Percentiles rank a stretch among this genome's conserved stretches.
These are phyloP conservation scores for Entonaema liquescens DNA, from an alignment of 495 filamentous ascomycete species.

Conservation along the genomic window DNA sequence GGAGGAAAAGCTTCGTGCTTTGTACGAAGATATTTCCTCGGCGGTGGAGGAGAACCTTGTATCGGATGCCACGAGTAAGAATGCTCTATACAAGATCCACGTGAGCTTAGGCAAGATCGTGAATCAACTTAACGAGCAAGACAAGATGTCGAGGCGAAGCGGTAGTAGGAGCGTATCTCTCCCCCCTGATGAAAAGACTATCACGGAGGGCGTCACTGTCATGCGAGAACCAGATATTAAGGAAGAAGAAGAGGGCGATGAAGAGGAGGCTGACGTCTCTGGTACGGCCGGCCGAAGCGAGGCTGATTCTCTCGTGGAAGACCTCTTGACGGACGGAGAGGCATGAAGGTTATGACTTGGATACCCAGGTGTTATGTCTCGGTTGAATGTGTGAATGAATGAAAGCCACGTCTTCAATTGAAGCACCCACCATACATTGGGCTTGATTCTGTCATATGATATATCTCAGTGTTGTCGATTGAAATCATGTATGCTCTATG, in stretches of 20 bases:
- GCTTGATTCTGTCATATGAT: no score
- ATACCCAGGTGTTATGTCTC: conserved; percentile 11
- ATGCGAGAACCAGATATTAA: conserved; percentile 47
- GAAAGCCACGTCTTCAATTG: conserved; percentile 9
- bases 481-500: not conserved
- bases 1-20: conserved; percentile 56
- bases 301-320: conserved; percentile 50
- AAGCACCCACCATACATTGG: not conserved
- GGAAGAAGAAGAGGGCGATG: conserved; percentile 50
- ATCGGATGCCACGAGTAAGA: conserved; percentile 73
- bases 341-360: conserved; percentile 21
- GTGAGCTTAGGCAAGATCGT: conserved; percentile 69
- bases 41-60: conserved; percentile 77
- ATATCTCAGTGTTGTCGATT: not conserved
- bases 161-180: conserved; percentile 48
- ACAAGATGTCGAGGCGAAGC: conserved; percentile 47
- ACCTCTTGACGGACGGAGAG: conserved; percentile 58
- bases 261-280: conserved; percentile 37
- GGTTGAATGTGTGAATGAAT: conserved; percentile 19
- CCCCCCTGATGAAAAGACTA: conserved; percentile 39
- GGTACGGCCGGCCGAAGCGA: conserved; percentile 27
- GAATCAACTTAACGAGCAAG: conserved; percentile 58
- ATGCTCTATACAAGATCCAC: conserved; percentile 82
- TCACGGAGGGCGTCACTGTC: conserved; percentile 44
- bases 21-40: conserved; percentile 65